Conservation (phyloP, 2,329 filamentous ascomycete genomes). For the Penicillium sp. region DNA sequence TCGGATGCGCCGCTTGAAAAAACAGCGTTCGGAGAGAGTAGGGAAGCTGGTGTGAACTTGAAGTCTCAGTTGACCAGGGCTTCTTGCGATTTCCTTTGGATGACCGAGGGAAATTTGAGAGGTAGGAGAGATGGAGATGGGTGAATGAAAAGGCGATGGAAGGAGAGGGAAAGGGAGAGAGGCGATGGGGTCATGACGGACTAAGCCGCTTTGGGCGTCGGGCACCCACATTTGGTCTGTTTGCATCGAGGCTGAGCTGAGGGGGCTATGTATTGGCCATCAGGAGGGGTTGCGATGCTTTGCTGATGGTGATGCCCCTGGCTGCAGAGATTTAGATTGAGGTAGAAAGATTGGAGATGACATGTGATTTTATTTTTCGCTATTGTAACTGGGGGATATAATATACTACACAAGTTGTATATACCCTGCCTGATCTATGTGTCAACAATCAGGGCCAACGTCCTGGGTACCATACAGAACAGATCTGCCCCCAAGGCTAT, state of each 20-base stretch:
- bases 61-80: not conserved
- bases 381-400: no score
- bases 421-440: no score
- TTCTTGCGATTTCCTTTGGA: not conserved
- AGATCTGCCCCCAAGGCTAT: no score
- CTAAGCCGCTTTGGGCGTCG: conserved; percentile 29
- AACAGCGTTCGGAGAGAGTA: not conserved
- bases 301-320: no score
- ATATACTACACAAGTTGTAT: no score
- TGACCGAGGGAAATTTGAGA: conserved; percentile 10
- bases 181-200: not conserved
- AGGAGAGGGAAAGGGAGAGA: conserved; percentile 15
- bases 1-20: conserved; percentile 6
- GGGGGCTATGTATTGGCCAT: no score
- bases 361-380: no score
- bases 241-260: conserved; percentile 19
- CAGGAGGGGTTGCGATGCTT: no score
- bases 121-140: conserved; percentile 6
- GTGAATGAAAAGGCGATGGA: not conserved
- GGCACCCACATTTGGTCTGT: conserved; percentile 18
- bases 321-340: no score
- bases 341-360: no score
- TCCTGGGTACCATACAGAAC: no score
- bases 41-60: not conserved
- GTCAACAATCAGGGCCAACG: no score